Evolutionary conservation across 768 basidiomycete species (phyloP), one percentile per base, ranked within the genome.

Genomic region (Russula compacta): DNA sequence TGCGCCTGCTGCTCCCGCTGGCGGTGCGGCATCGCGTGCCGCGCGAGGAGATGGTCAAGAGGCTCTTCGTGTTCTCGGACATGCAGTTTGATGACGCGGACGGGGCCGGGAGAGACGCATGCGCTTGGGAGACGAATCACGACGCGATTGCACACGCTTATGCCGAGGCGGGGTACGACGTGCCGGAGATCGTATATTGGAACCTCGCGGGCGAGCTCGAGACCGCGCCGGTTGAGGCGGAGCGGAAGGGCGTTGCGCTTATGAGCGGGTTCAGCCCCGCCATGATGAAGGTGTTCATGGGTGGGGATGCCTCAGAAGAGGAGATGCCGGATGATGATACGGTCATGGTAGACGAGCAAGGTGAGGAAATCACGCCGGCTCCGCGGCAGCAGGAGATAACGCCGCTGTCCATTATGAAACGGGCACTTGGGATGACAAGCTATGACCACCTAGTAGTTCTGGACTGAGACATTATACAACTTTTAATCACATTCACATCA

Each of bases 151-250:
- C 77, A 69, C 68, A 72, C 60, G 82, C 77, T 67, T 90, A 83
- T 64, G 67, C 68, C 49, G 70, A 76, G 60, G 84, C 82, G 5
- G 87, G 87, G 60, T 89, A 89, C 66, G 81, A 85, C 61, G 70
- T 89, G 32, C 88, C 87, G 17, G 77, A 89, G 73, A 76, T 90
- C 53, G 84, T 89, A 39, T 89, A 80, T 69, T 89, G 87, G 87
- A 77, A 89, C 68, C 70, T 89, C 69, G 70, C 71, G 4, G 64
- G 61, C 0, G 59, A 69, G 1, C 57, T 65, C 35, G 46, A 61
- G 29, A 77, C 78, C 50, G 72, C 72, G 9, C 84, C 85, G 47
- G 82, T 82, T 32, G 73, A 73, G 51, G 76, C 74, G 19, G 79
- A 83, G 36, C 72, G 73, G 68, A 74, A 79, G 69, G 87, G 87